Base-by-base conservation (phyloP, 2,329 filamentous ascomycete species). In the Ramularia collo-cygni region DNA sequence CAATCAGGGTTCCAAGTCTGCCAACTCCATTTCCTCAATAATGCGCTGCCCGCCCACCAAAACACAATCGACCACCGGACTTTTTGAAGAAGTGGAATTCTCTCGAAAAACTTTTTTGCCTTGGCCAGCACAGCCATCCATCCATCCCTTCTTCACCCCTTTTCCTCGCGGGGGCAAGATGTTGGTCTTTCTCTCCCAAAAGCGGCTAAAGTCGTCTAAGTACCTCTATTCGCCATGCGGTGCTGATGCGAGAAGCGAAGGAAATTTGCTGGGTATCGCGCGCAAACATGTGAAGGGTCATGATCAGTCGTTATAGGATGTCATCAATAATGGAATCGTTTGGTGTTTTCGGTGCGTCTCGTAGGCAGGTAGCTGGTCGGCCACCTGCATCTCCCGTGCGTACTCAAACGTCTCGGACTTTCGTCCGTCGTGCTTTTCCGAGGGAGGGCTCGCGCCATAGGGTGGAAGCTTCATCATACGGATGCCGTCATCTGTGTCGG, bases 401-500 rank as follows among this genome's bases (percentile, higher is more conserved):
- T 43, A 52, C 24, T 59, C 55, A 43, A 60, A 59, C 4, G 57
- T 55, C 18, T 52, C 52, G 14, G 56, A 59, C 42, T 58, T 59
- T 19, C 56, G 52, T 15, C 57, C 57, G 34, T 58, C 52, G 16
- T 53, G 52, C 4, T 37, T 39, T 4, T 36, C 17, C 15, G 31
- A 26, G 17, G 31, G 31, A 9, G 16, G 16, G 16, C 44, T 42
- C 13, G 58, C 54, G 35, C 51, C 53, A 47, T 63, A 62, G 10
- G 51, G 52, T 36, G 60, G 59, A n/a, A 62, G 48, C 19, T 55
- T 58, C 34, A 64, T 76, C 69, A 85, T 79, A 58, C 83, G 80
- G 53, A 79, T 73, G 7, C 17, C 16, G 3, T 33, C 31, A 64
- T 93, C 84, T 52, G 83, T 76, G 64, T 95, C 89, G 59, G 87